A percentile compares a stretch with the other conserved stretches of the same genome.
phyloP scores from a whole-genome alignment of 2,329 filamentous ascomycete genomes.

The Cylindrodendrum hubeiense region DNA sequence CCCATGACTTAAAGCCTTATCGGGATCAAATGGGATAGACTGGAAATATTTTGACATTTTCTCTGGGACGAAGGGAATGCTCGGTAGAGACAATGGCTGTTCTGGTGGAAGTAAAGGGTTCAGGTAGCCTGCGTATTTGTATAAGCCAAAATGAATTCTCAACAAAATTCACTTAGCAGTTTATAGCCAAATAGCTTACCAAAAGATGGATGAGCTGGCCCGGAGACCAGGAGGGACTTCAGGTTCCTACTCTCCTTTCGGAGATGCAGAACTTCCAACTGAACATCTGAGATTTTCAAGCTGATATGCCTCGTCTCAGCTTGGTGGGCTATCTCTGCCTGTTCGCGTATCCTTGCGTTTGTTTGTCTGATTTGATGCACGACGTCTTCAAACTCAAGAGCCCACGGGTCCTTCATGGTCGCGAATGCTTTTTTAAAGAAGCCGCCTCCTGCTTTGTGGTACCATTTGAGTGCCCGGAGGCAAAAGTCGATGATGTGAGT shows the following conservation, averaged over 20 bases:
- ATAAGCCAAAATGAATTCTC: not conserved
- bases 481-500: conserved; percentile 29
- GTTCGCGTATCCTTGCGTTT: conserved; percentile 16
- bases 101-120: not conserved
- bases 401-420: conserved; percentile 21
- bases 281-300: conserved; percentile 7
- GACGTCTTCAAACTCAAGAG: conserved; percentile 25
- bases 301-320: conserved; percentile 25
- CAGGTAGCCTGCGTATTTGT: not conserved
- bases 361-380: conserved; percentile 14
- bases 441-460: not conserved
- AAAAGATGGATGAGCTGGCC: not conserved
- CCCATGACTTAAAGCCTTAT: conserved; percentile 13
- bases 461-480: conserved; percentile 21
- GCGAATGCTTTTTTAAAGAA: conserved; percentile 14
- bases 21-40: conserved; percentile 7
- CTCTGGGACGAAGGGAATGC: conserved; percentile 1
- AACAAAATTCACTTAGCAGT: not conserved
- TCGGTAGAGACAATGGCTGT: not conserved
- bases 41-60: conserved; percentile 18
- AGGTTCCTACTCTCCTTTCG: not conserved
- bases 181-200: not conserved
- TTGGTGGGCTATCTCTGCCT: conserved; percentile 23
- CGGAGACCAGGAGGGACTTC: not conserved
- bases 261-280: conserved; percentile 5